A percentile compares a stretch with the other conserved stretches of the same genome.
Evolutionary conservation across 768 basidiomycete species (phyloP).

Genomic region (Tulasnella sp.): DNA sequence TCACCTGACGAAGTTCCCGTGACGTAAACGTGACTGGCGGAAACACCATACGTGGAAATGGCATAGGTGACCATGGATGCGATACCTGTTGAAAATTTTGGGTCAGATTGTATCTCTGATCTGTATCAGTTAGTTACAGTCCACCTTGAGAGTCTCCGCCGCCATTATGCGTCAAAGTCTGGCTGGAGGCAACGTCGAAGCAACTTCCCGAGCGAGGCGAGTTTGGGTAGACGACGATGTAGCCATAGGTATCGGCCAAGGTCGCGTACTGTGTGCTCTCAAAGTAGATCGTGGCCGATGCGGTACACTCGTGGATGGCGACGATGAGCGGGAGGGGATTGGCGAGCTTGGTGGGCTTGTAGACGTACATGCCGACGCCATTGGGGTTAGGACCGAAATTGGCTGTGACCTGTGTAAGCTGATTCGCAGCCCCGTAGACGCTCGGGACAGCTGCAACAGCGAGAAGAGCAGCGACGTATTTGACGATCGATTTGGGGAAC

Average conservation of each 20-base stretch:
- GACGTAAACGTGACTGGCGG: conserved; percentile 33
- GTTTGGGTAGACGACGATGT: conserved; percentile 40
- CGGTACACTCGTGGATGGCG: conserved; percentile 38
- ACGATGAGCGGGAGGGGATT: conserved; percentile 38
- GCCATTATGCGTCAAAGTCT: conserved; percentile 42
- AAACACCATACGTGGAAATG: conserved; percentile 2
- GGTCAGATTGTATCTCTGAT: no score
- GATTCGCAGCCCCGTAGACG: neutral
- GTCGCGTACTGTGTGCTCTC: conserved; percentile 38
- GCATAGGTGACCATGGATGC: conserved; percentile 8
- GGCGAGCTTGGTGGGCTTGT: conserved; percentile 29
- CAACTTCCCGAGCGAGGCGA: neutral
- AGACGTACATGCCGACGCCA: conserved; percentile 37
- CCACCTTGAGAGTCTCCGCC: conserved; percentile 34
- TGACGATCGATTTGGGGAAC: no score
- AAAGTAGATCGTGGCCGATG: conserved; percentile 43
- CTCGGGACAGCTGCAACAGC: neutral
- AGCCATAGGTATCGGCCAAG: conserved; percentile 39
- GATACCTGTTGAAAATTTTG: no score
- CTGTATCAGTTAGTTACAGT: no score
- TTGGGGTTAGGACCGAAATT: conserved; percentile 44
- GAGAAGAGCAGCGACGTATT: neutral
- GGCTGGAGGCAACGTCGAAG: conserved; percentile 20
- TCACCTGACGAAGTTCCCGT: conserved; percentile 41
- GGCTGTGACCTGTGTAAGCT: conserved; percentile 12